Evolutionary conservation across 345 rosid genomes (phyloP).

Genomic region (Populus tremula): DNA sequence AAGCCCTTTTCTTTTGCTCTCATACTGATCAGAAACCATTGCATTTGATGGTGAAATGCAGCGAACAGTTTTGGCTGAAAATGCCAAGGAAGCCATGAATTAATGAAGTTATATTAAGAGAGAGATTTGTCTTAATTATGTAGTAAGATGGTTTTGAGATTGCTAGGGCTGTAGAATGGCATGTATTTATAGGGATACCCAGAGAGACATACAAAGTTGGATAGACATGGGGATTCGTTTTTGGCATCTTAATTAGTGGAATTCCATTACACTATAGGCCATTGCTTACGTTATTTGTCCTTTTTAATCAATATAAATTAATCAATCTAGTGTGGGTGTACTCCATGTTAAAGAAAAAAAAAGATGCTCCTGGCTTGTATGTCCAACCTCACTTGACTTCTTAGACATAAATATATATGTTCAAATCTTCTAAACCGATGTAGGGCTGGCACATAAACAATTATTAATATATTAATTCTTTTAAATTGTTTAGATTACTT

Average conservation of each 20-base stretch:
- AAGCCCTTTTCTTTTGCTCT: constrained; percentile 7
- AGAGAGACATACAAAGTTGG: background rate
- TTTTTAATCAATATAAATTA: no score
- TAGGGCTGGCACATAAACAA: no score
- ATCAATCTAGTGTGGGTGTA: background rate
- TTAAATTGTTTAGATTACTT: no score
- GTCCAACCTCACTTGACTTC: background rate
- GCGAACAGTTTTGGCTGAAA: constrained; percentile 15
- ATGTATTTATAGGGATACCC: background rate
- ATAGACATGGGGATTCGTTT: background rate
- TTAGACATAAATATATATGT: background rate
- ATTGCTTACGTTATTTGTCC: constrained; percentile 17
- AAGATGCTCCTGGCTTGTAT: background rate
- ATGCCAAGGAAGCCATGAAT: constrained; percentile 46
- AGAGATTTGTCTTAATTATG: background rate
- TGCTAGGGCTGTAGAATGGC: background rate
- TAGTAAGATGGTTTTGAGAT: background rate
- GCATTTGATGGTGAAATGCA: constrained; percentile 20
- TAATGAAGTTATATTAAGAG: background rate
- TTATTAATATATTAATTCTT: no score
- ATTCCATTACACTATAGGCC: constrained; percentile 46
- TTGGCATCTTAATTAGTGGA: constrained; percentile 42
- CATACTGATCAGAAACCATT: constrained; percentile 21
- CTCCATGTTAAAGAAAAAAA: background rate
- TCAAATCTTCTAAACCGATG: no score